These are phyloP conservation scores for Potentilla sterilis DNA, from an alignment of 306 rosid genomes.

Conservation along the genomic window DNA sequence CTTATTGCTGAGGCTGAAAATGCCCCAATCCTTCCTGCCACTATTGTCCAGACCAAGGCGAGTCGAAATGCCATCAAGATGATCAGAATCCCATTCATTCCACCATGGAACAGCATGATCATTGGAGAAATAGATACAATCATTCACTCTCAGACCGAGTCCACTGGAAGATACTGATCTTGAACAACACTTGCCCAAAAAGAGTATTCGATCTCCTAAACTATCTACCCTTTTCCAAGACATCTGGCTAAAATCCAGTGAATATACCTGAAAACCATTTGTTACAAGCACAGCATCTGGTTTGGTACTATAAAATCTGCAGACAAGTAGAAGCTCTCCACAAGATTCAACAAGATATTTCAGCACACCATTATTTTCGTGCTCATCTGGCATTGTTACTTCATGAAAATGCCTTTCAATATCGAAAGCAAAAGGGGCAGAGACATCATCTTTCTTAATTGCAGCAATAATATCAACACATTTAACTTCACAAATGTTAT, in stretches of 20 bases:
- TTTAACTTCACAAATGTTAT: constrained; percentile 40
- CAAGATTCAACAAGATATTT: constrained; percentile 55
- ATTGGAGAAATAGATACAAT: constrained; percentile 52
- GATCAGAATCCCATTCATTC: constrained; percentile 69
- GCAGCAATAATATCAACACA: constrained; percentile 23
- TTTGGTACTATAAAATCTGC: constrained; percentile 39
- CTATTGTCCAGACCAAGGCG: constrained; percentile 31
- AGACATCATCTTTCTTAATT: constrained; percentile 15
- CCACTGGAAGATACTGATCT: constrained; percentile 39
- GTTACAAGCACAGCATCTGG: constrained; percentile 40
- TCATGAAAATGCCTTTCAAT: constrained; percentile 38
- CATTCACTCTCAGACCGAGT: constrained; percentile 38
- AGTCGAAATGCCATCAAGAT: constrained; percentile 38
- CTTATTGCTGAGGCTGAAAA: constrained; percentile 34
- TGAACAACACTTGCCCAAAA: constrained; percentile 61
- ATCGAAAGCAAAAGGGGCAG: constrained; percentile 18
- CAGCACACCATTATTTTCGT: constrained; percentile 22
- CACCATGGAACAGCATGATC: constrained; percentile 56
- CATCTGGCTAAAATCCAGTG: constrained; percentile 30
- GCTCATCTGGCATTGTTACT: constrained; percentile 33
- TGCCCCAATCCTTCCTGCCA: constrained; percentile 48
- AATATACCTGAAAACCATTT: constrained; percentile 39
- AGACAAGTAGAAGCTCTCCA: constrained; percentile 54
- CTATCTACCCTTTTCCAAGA: constrained; percentile 48
- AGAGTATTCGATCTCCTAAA: constrained; percentile 41